Base-by-base conservation (phyloP, 768 basidiomycete genomes). In the Plicaturopsis crispa region DNA sequence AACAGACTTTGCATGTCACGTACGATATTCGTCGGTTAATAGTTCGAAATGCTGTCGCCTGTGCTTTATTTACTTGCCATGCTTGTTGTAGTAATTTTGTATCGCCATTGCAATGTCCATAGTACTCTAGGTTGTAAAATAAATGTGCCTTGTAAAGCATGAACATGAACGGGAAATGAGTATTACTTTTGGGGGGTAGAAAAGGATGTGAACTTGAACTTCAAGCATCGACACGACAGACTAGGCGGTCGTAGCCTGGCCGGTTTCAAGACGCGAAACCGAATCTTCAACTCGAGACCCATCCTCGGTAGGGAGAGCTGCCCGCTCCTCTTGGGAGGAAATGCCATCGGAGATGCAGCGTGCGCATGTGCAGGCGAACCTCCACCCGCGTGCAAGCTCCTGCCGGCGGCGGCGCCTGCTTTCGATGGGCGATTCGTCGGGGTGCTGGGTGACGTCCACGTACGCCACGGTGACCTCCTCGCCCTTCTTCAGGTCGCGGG, bases 351-450 rank as follows among this genome's bases (percentile, higher is more conserved):
- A n/a, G n/a, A n/a, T n/a, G 53, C 88, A 90, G 31, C 75, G 71
- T 38, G 66, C 57, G 54, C 88, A 91, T 35, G 63, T 57, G 51
- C 88, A 91, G 8, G 83, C 76, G 54, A 90, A 88, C 41, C 71
- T 67, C 88, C 88, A 91, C 23, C 88, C 87, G 31, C 82, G 70
- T 17, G 74, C 84, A 24, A 91, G 70, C 63, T 87, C 84, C 48
- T 69, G 66, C 22, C 88, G 72, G 45, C 87, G 66, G 31, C 82
- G 69, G 40, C 75, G 66, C 39, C 83, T 68, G 36, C 78, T 75
- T 20, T 80, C 77, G 3, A 60, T 54, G 7, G 53, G 45, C 23
- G 66, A 66, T 59, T 86, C 84, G 19, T 51, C 73, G 1, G 64
- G 53, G 41, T 65, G 73, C 50, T 75, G 73, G 0, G 62, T 60